Evolutionary conservation across 2,329 filamentous ascomycete species (phyloP).

Genomic region (Monosporascus sp.): DNA sequence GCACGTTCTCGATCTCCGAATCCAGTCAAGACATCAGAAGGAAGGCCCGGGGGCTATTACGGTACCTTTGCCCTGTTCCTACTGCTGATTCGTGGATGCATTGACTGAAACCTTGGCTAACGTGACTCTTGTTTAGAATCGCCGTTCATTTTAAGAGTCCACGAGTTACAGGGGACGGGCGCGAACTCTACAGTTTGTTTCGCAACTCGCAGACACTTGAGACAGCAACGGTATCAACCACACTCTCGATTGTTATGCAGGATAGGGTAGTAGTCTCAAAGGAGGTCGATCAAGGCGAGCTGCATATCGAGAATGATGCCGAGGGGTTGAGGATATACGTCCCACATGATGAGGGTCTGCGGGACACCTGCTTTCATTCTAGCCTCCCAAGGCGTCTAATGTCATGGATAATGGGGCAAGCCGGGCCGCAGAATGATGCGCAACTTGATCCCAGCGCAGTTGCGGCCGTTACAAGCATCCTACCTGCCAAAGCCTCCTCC

Average conservation of each 20-base stretch:
- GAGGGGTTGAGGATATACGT: slow-evolving; percentile 22
- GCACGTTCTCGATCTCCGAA: slow-evolving; percentile 12
- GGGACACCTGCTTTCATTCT: neutral
- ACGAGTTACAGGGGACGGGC: slow-evolving; percentile 2
- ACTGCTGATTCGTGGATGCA: neutral
- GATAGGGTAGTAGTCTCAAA: slow-evolving; percentile 14
- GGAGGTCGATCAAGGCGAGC: slow-evolving; percentile 11
- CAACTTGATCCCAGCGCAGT: neutral
- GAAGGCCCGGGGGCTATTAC: slow-evolving; percentile 27
- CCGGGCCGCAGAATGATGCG: neutral
- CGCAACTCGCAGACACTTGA: slow-evolving; percentile 20
- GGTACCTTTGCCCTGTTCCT: slow-evolving; percentile 20
- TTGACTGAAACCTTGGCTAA: neutral
- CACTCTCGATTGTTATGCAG: slow-evolving; percentile 20
- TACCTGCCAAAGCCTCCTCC: neutral
- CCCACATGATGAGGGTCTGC: slow-evolving; percentile 16
- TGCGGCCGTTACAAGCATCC: neutral
- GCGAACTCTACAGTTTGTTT: slow-evolving; percentile 18
- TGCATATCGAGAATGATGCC: slow-evolving; percentile 9
- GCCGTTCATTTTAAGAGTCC: slow-evolving; percentile 24
- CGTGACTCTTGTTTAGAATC: slow-evolving; percentile 15
- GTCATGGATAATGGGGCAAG: slow-evolving; percentile 9
- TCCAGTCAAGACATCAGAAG: slow-evolving; percentile 20
- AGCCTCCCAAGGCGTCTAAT: slow-evolving; percentile 1
- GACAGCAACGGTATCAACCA: slow-evolving; percentile 25